A percentile compares a stretch with the other conserved stretches of the same genome.
Conservation (phyloP, 495 filamentous ascomycete genomes). For the Thermochaetoides thermophila region DNA sequence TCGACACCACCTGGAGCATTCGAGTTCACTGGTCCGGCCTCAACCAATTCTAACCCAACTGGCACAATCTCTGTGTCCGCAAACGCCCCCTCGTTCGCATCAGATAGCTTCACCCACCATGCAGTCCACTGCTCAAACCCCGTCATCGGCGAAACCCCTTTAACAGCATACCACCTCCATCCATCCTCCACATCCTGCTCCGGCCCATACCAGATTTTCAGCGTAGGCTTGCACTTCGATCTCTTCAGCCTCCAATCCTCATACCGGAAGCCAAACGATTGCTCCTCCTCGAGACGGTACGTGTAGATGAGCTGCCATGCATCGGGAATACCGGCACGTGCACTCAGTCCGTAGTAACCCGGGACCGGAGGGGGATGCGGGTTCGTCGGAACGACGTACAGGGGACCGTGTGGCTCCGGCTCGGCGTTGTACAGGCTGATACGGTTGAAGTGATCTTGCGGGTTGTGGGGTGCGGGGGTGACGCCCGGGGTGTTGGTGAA, state of each 20-base stretch:
- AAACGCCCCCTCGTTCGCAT: slow-evolving; percentile 3
- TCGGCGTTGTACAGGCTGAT: slow-evolving; percentile 1
- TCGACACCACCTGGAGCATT: slow-evolving; percentile 10
- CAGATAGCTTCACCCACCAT: slow-evolving; percentile 8
- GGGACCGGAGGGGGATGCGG: slow-evolving; percentile 15
- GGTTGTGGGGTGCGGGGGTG: slow-evolving; percentile 9
- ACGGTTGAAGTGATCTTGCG: slow-evolving; percentile 9
- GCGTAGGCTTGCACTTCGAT: background rate
- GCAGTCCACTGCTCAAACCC: slow-evolving; percentile 9
- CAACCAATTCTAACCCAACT: background rate
- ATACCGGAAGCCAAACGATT: slow-evolving; percentile 1
- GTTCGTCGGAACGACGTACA: slow-evolving; percentile 10
- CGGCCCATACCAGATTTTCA: slow-evolving; percentile 5
- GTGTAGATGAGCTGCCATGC: slow-evolving; percentile 8
- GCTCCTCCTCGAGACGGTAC: slow-evolving; percentile 7
- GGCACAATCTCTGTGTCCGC: slow-evolving; percentile 5
- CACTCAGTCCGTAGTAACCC: slow-evolving; percentile 12
- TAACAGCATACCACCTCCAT: slow-evolving; percentile 11
- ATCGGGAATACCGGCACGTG: slow-evolving; percentile 6
- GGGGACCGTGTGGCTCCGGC: background rate
- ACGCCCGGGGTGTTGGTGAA: slow-evolving; percentile 8
- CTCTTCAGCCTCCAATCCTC: background rate
- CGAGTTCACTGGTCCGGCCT: slow-evolving; percentile 8
- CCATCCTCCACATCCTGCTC: background rate
- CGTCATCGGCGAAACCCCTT: slow-evolving; percentile 4